Evolutionary conservation across 345 rosid genomes (phyloP).

Genomic region (Laguncularia racemosa): DNA sequence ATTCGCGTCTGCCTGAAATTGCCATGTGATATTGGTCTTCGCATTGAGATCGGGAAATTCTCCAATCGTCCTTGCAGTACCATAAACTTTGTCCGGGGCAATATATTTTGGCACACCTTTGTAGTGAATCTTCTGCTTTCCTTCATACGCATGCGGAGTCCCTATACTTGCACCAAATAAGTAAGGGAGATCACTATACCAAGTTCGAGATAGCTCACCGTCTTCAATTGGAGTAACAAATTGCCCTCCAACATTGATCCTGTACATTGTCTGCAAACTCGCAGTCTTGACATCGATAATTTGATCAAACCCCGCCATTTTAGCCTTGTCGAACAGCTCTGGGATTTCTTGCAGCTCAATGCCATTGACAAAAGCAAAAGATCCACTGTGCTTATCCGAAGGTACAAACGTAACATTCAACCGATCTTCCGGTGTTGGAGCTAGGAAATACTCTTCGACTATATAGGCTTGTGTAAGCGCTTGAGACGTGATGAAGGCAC

Average conservation of each 20-base stretch:
- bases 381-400: slow-evolving; percentile 23
- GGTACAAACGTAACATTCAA: slow-evolving; percentile 49
- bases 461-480: slow-evolving; percentile 67
- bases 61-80: slow-evolving; percentile 58
- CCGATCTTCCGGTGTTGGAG: slow-evolving; percentile 20
- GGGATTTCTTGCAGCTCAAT: slow-evolving; percentile 55
- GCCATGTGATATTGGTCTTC: slow-evolving; percentile 64
- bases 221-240: slow-evolving; percentile 49
- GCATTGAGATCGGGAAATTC: slow-evolving; percentile 20
- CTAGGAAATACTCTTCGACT: slow-evolving; percentile 53
- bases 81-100: slow-evolving; percentile 59
- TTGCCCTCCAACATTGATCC: slow-evolving; percentile 69
- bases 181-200: slow-evolving; percentile 69
- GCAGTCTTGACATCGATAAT: slow-evolving; percentile 18
- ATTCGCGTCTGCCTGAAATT: slow-evolving; percentile 55
- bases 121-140: slow-evolving; percentile 25
- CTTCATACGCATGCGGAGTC: slow-evolving; percentile 12
- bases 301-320: slow-evolving; percentile 51
- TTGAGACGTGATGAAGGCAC: slow-evolving; percentile 58
- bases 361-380: slow-evolving; percentile 69
- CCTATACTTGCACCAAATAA: slow-evolving; percentile 47
- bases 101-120: slow-evolving; percentile 23
- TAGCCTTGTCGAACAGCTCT: slow-evolving; percentile 40
- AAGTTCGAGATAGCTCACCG: slow-evolving; percentile 47
- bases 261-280: slow-evolving; percentile 52